Conservation (phyloP, 2,329 filamentous ascomycete genomes). For the Fusarium lyarnte region DNA sequence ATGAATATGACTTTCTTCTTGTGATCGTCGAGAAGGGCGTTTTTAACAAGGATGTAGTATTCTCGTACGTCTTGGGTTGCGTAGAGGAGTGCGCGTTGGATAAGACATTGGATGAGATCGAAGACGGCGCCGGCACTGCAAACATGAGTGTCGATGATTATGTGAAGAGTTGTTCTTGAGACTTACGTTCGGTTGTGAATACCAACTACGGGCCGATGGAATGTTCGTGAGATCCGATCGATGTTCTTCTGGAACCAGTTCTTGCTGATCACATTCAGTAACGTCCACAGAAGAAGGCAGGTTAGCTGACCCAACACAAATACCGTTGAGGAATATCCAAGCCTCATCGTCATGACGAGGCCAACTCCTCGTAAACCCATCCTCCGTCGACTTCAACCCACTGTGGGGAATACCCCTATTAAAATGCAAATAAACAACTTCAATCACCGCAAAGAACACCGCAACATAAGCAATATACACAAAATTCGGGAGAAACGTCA, state of each 20-base stretch:
- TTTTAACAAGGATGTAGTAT: constrained; percentile 26
- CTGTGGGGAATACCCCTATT: constrained; percentile 9
- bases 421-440: constrained; percentile 17
- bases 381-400: constrained; percentile 15
- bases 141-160: background rate
- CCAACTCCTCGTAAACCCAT: constrained; percentile 9
- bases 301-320: constrained; percentile 16
- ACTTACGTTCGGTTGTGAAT: constrained; percentile 26
- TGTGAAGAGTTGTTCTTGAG: fast-evolving
- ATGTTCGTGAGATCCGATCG: constrained; percentile 21
- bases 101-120: constrained; percentile 22
- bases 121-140: constrained; percentile 18
- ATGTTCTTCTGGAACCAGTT: constrained; percentile 32
- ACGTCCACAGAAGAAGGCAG: fast-evolving
- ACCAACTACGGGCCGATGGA: constrained; percentile 22
- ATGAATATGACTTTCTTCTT: constrained; percentile 28
- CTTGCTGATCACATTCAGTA: background rate
- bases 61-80: constrained; percentile 26
- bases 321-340: constrained; percentile 34
- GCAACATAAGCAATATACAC: constrained; percentile 2
- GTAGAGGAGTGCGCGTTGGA: constrained; percentile 26
- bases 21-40: constrained; percentile 3
- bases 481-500: background rate
- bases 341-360: constrained; percentile 15
- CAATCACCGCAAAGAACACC: background rate